A percentile compares a stretch with the other conserved stretches of the same genome.
These are phyloP conservation scores for Suillus brevipes DNA, from an alignment of 768 basidiomycete genomes.

Conservation along the genomic window DNA sequence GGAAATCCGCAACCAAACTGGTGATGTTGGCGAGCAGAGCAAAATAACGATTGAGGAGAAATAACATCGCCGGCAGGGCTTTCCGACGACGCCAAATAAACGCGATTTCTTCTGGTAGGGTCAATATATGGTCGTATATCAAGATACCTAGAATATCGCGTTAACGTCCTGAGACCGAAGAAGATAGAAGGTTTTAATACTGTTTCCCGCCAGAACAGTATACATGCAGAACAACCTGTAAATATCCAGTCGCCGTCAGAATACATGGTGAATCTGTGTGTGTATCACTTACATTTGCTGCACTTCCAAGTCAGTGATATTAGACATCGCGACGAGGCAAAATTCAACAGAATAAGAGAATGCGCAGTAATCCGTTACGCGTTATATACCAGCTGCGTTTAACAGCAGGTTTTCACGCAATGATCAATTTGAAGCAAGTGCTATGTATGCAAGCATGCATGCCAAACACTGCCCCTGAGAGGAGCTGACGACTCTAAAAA, in stretches of 20 bases:
- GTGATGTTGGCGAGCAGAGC: conserved; percentile 41
- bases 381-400: neutral
- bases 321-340: neutral
- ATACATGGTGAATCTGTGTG: neutral
- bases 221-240: conserved; percentile 4
- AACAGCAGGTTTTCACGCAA: neutral
- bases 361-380: neutral
- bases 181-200: neutral
- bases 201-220: conserved; percentile 1
- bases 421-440: no score
- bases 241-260: neutral
- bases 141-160: conserved; percentile 21
- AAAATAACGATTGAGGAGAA: conserved; percentile 52
- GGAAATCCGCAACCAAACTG: conserved; percentile 32
- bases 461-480: neutral
- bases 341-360: neutral
- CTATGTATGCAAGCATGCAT: neutral
- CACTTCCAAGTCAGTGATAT: conserved; percentile 1
- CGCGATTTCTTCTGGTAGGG: conserved; percentile 38
- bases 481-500: neutral
- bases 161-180: neutral
- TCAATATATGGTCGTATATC: conserved; percentile 33
- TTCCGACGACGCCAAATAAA: conserved; percentile 47
- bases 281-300: neutral
- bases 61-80: conserved; percentile 40